Conservation (phyloP, 2,329 filamentous ascomycete species). For the Aspergillus cejpii region DNA sequence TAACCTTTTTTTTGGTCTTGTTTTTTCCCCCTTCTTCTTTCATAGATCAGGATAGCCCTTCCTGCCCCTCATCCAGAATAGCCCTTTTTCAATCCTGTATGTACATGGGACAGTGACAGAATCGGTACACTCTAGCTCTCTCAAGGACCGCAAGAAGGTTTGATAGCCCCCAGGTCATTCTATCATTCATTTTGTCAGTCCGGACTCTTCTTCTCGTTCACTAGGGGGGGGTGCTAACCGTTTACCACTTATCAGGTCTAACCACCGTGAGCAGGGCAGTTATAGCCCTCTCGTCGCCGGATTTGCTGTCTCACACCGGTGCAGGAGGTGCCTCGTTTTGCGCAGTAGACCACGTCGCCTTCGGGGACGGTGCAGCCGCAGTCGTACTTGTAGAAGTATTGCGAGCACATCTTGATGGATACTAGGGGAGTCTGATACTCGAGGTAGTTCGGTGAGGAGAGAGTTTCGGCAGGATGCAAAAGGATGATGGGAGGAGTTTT, state of each 20-base stretch:
- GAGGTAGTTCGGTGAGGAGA: neutral
- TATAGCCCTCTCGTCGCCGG: slow-evolving; percentile 28
- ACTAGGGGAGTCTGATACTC: no score
- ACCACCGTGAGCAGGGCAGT: slow-evolving; percentile 29
- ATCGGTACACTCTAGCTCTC: no score
- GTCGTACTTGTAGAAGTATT: slow-evolving; percentile 35
- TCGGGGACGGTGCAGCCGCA: slow-evolving; percentile 33
- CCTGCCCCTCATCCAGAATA: neutral
- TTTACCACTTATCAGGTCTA: slow-evolving; percentile 5
- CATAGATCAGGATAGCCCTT: neutral
- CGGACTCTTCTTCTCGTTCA: neutral
- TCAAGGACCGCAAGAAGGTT: neutral
- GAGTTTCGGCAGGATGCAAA: neutral
- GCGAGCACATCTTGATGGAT: slow-evolving; percentile 29
- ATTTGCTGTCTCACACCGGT: slow-evolving; percentile 29
- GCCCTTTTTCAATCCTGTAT: neutral
- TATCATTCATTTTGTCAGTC: neutral
- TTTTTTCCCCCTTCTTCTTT: neutral
- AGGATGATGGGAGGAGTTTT: neutral
- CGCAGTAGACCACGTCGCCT: slow-evolving; percentile 32
- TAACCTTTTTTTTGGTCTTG: neutral
- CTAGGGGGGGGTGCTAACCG: neutral
- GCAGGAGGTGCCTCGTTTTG: slow-evolving; percentile 29
- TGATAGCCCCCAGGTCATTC: neutral
- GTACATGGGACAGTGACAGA: no score